Evolutionary conservation across 495 filamentous ascomycete species (phyloP), one percentile per base, ranked within the genome.

Genomic region (Oleoguttula mirabilis): DNA sequence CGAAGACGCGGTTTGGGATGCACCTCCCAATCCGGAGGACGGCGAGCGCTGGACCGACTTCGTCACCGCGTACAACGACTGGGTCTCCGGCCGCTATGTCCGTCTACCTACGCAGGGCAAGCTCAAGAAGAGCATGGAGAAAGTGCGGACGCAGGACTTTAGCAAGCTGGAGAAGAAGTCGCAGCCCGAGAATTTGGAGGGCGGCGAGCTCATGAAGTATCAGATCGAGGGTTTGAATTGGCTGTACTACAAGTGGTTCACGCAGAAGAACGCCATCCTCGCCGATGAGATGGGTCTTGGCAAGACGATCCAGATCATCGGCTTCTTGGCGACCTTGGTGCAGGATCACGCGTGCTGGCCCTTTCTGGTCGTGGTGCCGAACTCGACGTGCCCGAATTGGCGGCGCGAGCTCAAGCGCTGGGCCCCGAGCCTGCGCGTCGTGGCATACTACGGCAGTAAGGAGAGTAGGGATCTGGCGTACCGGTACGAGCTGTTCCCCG

Each of bases 241-340:
- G 87, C 73, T 96, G n/a, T 80, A 93, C 44, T 94, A 85, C 58
- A 88, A 84, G 56, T 94, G 84, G 67, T 75, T 82, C 46, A 65
- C 73, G 35, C 67, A 78, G 47, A 71, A 82, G 47, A 96, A 92
- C 52, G 80, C 81, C n/a, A 90, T 99, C 53, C 73, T 99, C 2
- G 92, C 92, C 2, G 92, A 99, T 52, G 92, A 99, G 57, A 99
- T 99, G 92, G 92, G 92, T 3, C 75, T 99, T 8, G 92, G 92
- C 20, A 99, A 99, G 66, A 99, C 92, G 0, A 82, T 99, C 35
- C 92, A 99, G 58, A 75, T 95, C 37, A 87, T 99, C 41, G 77
- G 76, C 2, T 72, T 93, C 37, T 64, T 99, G 7, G 74, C 82
- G 7, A 75, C 81, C 11, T 60, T 99, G 30, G 45, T 55, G 17